Percentiles rank a stretch among this genome's conserved stretches.
Evolutionary conservation across 441 rosid genomes (phyloP).

Genomic region (Corymbia calophylla): DNA sequence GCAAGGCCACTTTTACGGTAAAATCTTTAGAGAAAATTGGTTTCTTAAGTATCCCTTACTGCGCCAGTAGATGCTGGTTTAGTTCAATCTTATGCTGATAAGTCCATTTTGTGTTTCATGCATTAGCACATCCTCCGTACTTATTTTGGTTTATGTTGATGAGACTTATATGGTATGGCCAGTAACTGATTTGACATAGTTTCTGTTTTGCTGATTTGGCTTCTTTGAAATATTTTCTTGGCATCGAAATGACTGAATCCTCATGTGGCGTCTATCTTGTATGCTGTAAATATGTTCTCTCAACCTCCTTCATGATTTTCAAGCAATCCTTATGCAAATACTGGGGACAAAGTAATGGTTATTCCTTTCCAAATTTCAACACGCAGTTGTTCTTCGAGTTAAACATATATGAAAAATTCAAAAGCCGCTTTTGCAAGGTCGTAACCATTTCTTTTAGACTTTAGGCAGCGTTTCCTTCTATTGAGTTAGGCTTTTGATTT

Average conservation of each 20-base stretch:
- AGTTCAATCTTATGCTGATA: neutral
- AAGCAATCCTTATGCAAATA: neutral
- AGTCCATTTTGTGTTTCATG: neutral
- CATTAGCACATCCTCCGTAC: neutral
- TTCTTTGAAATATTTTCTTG: neutral
- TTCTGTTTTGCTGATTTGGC: neutral
- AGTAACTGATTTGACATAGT: neutral
- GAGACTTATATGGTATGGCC: neutral
- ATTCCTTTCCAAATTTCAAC: neutral
- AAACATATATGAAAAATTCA: neutral
- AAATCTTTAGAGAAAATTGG: neutral
- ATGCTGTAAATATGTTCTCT: neutral
- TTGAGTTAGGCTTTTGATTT: neutral
- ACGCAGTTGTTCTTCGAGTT: neutral
- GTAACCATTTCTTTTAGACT: neutral
- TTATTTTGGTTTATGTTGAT: neutral
- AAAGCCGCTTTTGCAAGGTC: neutral
- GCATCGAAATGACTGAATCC: neutral
- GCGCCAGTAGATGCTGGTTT: neutral
- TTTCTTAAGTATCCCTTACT: neutral
- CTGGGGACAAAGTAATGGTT: neutral
- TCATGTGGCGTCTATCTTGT: neutral
- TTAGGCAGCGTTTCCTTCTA: neutral
- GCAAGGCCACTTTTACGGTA: neutral
- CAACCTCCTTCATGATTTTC: neutral